These are phyloP conservation scores for Paramecium primaurelia DNA, from an alignment of 73 alveolate species.

Conservation along the genomic window DNA sequence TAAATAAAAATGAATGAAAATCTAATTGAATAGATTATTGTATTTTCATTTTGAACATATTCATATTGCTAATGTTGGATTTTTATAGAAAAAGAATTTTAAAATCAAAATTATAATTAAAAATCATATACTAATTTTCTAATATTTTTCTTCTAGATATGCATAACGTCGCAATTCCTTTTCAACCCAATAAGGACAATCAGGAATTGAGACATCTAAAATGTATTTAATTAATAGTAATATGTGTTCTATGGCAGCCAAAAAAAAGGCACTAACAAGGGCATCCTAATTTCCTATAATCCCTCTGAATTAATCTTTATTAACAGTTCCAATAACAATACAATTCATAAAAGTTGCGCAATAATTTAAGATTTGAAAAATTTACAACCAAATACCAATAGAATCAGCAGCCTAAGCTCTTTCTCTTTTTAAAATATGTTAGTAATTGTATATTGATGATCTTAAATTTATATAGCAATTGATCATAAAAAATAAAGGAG, in stretches of 20 bases:
- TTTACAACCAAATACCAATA: slow-evolving; percentile 33
- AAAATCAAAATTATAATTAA: not conserved
- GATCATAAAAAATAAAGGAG: slow-evolving; percentile 27
- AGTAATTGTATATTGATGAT: slow-evolving; percentile 1
- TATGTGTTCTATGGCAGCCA: slow-evolving; percentile 1
- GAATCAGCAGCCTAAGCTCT: slow-evolving; percentile 44
- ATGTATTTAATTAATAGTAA: slow-evolving; percentile 12
- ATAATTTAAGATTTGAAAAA: slow-evolving; percentile 8
- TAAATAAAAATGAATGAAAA: not conserved
- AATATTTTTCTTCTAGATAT: not conserved
- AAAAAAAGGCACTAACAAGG: not conserved
- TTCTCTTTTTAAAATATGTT: slow-evolving; percentile 24
- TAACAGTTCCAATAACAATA: slow-evolving; percentile 12
- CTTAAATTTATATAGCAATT: not conserved
- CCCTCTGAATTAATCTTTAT: not conserved
- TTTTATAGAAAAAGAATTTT: not conserved
- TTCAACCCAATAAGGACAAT: slow-evolving; percentile 27
- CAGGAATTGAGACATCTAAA: slow-evolving; percentile 36
- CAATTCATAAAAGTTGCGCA: slow-evolving; percentile 39
- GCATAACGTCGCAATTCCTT: not conserved
- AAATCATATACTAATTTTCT: not conserved
- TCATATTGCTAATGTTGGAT: not conserved
- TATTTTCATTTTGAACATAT: not conserved
- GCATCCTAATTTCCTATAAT: not conserved
- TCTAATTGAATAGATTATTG: no score